Evolutionary conservation across 129 eudicot species (phyloP), one percentile per base, ranked within the genome.

Genomic region (Artemisia argyi): DNA sequence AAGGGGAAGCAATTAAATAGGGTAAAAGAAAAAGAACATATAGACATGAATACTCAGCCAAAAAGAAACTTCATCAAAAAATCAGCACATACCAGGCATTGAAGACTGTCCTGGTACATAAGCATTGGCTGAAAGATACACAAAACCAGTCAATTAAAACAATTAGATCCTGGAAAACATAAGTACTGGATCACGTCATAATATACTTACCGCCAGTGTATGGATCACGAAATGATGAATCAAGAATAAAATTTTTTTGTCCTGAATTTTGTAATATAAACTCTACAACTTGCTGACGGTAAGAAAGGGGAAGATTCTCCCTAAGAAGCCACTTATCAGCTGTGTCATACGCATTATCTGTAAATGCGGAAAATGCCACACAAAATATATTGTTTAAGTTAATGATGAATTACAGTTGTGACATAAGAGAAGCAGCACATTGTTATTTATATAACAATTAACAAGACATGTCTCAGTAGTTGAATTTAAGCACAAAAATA

Each of bases 321-420:
- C 81, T 86, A 39, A 88, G 86, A 61, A 95, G 91, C 99, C 99
- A 95, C 84, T 91, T 91, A 71, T 95, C 99, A 79, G 99, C 97
- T 19, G 85, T 81, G 70, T 75, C 88, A 74, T 95, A 95, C 52
- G 85, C 96, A 86, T 87, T 87, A 30, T 92, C 98, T 92, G 82
- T 62, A 72, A 59, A 42, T 44, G 16, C 98, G 89, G 82, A 58
- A 72, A 59, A 42, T 44, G 16, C 19, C 47, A 30, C 0, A 7
- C 15, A 12, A 5, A 26, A 61, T 39, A 39, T 5, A 7, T 39
- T 39, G 44, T 39, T 39, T 1, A 39, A 2, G 11, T 19, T 20
- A 20, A 20, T 22, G 7, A 66, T 67, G 22, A 6, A 39, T 39
- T 39, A 39, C 44, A 7, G 44, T 39, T 39, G 39, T 32, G 44